A percentile compares a stretch with the other conserved stretches of the same genome.
Evolutionary conservation across 2,329 filamentous ascomycete species (phyloP).

Genomic region (Penicillium nordicum): DNA sequence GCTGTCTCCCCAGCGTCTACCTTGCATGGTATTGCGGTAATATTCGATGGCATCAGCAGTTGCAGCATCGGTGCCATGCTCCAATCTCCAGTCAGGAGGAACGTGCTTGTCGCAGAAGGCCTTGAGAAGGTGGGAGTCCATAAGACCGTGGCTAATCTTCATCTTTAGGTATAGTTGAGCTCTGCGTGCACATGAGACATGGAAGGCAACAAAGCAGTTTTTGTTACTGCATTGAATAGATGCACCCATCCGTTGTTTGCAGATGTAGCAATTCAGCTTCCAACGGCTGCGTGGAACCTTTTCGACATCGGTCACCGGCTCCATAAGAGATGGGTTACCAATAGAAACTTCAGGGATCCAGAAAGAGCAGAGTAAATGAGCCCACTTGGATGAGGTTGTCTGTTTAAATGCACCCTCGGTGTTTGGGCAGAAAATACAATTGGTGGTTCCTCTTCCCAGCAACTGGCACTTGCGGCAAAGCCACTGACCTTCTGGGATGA

Average conservation of each 20-base stretch:
- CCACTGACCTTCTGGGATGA: conserved; percentile 98
- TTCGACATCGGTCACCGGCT: conserved; percentile 95
- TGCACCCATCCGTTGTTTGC: conserved; percentile 94
- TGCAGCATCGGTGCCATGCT: conserved; percentile 77
- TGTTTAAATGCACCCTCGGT: conserved; percentile 98
- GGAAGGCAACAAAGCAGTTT: conserved; percentile 93
- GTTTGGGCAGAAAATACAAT: conserved; percentile 97
- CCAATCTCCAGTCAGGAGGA: conserved; percentile 79
- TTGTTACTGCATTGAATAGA: conserved; percentile 99
- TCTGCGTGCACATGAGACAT: conserved; percentile 89
- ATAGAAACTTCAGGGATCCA: conserved; percentile 98
- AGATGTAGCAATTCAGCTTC: conserved; percentile 94
- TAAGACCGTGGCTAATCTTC: conserved; percentile 84
- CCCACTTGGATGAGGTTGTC: conserved; percentile 94
- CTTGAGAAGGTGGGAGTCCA: conserved; percentile 80
- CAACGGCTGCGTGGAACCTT: conserved; percentile 93
- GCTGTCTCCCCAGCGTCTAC: conserved; percentile 86
- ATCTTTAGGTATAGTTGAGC: conserved; percentile 89
- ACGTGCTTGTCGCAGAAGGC: conserved; percentile 96
- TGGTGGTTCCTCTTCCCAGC: conserved; percentile 86
- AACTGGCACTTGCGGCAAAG: conserved; percentile 94
- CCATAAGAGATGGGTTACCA: conserved; percentile 96
- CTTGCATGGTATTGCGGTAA: conserved; percentile 85
- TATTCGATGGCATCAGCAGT: conserved; percentile 81
- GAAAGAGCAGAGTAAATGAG: conserved; percentile 91